Evolutionary conservation across 2,329 filamentous ascomycete species (phyloP).

Genomic region (Cordyceps javanica): DNA sequence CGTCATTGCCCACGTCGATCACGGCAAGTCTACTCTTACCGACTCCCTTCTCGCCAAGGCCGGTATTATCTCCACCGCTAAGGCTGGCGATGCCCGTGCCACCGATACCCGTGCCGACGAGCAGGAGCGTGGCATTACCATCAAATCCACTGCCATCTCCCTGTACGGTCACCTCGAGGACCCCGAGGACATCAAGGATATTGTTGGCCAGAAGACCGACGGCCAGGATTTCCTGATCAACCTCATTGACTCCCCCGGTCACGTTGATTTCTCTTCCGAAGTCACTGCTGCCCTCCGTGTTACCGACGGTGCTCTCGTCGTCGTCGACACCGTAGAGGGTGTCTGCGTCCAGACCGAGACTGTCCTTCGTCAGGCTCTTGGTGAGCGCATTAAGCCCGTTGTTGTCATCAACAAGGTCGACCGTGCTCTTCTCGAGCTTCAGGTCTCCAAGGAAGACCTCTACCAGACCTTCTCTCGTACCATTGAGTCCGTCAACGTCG

Average conservation of each 20-base stretch:
- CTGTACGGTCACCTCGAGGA: conserved; percentile 81
- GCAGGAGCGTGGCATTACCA: conserved; percentile 99
- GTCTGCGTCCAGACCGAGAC: conserved; percentile 99
- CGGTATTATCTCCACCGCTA: conserved; percentile 97
- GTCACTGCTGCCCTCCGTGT: conserved; percentile 99
- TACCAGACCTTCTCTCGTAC: conserved; percentile 99
- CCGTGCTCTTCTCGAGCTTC: conserved; percentile 96
- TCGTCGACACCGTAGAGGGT: conserved; percentile 99
- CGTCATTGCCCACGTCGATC: conserved; percentile 99
- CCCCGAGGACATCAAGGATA: conserved; percentile 88
- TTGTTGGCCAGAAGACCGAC: conserved; percentile 77
- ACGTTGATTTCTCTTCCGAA: conserved; percentile 99
- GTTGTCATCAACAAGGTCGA: conserved; percentile 99
- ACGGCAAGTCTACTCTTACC: conserved; percentile 99
- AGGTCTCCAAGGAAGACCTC: conserved; percentile 97
- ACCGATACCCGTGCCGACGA: conserved; percentile 97
- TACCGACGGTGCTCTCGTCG: conserved; percentile 98
- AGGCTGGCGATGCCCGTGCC: conserved; percentile 92
- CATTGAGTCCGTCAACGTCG: conserved; percentile 99
- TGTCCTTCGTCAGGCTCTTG: conserved; percentile 95
- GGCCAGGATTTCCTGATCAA: conserved; percentile 99
- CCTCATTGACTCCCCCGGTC: conserved; percentile 98
- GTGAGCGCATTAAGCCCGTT: conserved; percentile 99
- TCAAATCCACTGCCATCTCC: conserved; percentile 99
- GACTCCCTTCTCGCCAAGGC: conserved; percentile 98